Conservation (phyloP, 768 basidiomycete genomes). For the Russula emetica region DNA sequence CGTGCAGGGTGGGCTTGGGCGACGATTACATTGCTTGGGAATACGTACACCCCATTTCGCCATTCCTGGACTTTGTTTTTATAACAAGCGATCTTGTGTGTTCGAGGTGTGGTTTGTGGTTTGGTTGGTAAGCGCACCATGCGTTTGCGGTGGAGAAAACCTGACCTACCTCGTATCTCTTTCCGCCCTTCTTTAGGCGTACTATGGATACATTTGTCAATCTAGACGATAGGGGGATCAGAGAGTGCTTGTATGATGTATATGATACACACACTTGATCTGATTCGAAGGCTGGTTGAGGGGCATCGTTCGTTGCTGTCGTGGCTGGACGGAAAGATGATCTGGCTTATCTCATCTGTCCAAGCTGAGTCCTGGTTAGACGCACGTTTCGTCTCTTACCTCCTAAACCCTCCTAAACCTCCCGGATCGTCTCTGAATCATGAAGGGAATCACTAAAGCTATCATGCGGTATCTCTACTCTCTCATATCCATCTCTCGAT, state of each 20-base stretch:
- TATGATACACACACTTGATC: slow-evolving; percentile 34
- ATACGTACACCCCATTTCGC: slow-evolving; percentile 79
- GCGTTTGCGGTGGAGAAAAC: not conserved
- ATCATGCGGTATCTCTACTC: slow-evolving; percentile 56
- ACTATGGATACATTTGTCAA: slow-evolving; percentile 97
- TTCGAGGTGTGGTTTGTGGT: too few relatives aligned
- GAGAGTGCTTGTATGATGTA: not conserved
- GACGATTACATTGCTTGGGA: not conserved
- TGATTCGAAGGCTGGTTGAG: slow-evolving; percentile 88
- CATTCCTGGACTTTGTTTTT: slow-evolving; percentile 99
- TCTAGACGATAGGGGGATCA: slow-evolving; percentile 41
- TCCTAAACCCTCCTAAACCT: not conserved
- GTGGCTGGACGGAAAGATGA: slow-evolving; percentile 1
- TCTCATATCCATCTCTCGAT: too few relatives aligned
- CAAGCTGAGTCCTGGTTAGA: too few relatives aligned
- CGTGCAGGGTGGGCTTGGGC: not conserved
- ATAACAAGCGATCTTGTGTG: slow-evolving; percentile 85
- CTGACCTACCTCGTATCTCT: slow-evolving; percentile 85
- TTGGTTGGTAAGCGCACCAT: not conserved
- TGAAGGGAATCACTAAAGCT: slow-evolving; percentile 79
- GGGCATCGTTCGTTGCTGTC: too few relatives aligned
- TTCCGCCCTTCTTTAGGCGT: slow-evolving; percentile 92
- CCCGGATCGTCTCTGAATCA: slow-evolving; percentile 6
- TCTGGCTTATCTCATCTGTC: slow-evolving; percentile 9
- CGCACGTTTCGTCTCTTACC: not conserved